Conservation (phyloP, 1,284 basidiomycete genomes). For the Cryptococcus amylolentus region DNA sequence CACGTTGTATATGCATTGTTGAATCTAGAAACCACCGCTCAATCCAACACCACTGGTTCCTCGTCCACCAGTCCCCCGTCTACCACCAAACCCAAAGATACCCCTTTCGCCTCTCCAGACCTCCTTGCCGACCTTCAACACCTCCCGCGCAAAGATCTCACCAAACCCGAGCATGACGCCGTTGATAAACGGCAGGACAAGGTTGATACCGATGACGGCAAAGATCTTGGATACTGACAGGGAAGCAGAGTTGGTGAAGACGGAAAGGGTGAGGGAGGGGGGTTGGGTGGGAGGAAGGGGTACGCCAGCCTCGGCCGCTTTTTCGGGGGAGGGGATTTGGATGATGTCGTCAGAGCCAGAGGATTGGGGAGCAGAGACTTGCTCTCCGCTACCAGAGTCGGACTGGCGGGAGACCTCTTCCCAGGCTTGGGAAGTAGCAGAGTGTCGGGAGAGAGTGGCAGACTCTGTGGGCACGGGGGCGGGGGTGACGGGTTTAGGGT, state of each 20-base stretch:
- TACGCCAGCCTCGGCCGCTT: neutral
- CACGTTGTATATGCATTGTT: constrained; percentile 4
- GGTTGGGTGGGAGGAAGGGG: constrained; percentile 25
- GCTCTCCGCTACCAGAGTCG: constrained; percentile 20
- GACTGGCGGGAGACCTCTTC: constrained; percentile 37
- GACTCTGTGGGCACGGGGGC: constrained; percentile 26
- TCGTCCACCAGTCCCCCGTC: constrained; percentile 15
- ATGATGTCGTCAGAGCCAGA: constrained; percentile 13
- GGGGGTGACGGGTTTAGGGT: constrained; percentile 14
- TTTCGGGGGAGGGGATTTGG: constrained; percentile 8
- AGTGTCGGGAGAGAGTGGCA: constrained; percentile 29
- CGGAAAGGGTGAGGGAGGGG: constrained; percentile 65
- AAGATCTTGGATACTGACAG: constrained; percentile 71
- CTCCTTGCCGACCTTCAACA: constrained; percentile 63
- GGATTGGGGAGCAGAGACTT: constrained; percentile 25
- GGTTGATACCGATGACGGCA: constrained; percentile 84
- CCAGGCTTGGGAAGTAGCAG: constrained; percentile 39
- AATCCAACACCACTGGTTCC: constrained; percentile 39
- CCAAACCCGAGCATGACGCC: constrained; percentile 98
- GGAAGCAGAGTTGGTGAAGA: constrained; percentile 74
- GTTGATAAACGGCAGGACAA: constrained; percentile 90
- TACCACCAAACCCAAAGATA: constrained; percentile 21
- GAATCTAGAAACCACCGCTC: constrained; percentile 28
- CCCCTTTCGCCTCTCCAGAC: constrained; percentile 44
- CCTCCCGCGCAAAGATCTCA: constrained; percentile 90